phyloP scores from a whole-genome alignment of 768 basidiomycete species.

The Dendrothele bispora region DNA sequence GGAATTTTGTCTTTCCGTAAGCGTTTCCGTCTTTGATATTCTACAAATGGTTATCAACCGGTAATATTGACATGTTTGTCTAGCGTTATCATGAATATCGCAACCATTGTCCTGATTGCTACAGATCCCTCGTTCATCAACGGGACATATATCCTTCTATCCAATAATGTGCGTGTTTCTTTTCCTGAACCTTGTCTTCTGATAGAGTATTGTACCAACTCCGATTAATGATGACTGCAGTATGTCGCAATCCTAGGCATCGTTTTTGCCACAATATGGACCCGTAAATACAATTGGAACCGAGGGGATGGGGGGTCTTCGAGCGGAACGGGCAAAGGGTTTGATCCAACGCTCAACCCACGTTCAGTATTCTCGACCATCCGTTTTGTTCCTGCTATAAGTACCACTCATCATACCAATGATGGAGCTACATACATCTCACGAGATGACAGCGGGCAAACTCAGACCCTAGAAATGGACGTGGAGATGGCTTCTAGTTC shows the following conservation, averaged over 20 bases:
- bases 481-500: no score
- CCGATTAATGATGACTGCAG: neutral
- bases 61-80: neutral
- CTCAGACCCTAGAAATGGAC: no score
- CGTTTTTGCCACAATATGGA: slow-evolving; percentile 36
- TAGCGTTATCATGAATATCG: slow-evolving; percentile 24
- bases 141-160: slow-evolving; percentile 17
- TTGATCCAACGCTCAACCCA: no score
- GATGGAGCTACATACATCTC: no score
- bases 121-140: slow-evolving; percentile 20
- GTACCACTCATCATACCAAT: no score
- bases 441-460: no score
- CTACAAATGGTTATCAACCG: neutral
- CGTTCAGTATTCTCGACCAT: no score
- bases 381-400: no score
- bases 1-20: slow-evolving; percentile 39
- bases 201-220: neutral
- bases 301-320: neutral
- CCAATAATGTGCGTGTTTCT: neutral
- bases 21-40: slow-evolving; percentile 9
- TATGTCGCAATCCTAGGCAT: slow-evolving; percentile 35
- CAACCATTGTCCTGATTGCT: slow-evolving; percentile 28
- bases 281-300: slow-evolving; percentile 8
- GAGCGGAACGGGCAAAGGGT: no score
- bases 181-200: neutral